Conservation (phyloP, 139 green algal species). For the Penium margaritaceum region DNA sequence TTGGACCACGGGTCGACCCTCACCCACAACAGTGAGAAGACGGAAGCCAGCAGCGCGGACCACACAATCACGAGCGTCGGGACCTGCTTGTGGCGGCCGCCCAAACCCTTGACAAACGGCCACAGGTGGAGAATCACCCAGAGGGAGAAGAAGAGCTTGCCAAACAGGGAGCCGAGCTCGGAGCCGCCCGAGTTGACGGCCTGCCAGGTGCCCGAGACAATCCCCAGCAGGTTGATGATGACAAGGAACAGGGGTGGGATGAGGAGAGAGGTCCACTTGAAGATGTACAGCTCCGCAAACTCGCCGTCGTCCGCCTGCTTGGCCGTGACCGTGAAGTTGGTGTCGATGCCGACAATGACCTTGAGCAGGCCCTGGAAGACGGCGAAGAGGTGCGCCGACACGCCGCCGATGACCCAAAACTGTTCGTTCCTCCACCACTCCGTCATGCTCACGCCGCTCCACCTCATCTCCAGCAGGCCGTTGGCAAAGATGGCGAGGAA, state of each 20-base stretch:
- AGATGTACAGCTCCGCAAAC: constrained; percentile 39
- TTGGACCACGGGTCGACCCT: constrained; percentile 20
- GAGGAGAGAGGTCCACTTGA: constrained; percentile 36
- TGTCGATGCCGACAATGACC: constrained; percentile 40
- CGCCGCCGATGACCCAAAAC: constrained; percentile 44
- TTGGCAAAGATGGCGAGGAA: constrained; percentile 42
- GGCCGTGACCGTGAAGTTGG: constrained; percentile 39
- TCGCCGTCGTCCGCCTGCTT: constrained; percentile 30
- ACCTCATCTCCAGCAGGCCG: constrained; percentile 38
- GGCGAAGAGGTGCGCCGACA: constrained; percentile 22
- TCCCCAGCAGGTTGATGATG: constrained; percentile 37
- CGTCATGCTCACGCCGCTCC: constrained; percentile 35
- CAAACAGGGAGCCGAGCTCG: constrained; percentile 28
- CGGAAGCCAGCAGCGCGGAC: constrained; percentile 25
- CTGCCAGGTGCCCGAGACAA: constrained; percentile 21
- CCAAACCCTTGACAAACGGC: constrained; percentile 40
- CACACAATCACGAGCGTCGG: constrained; percentile 29
- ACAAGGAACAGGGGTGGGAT: constrained; percentile 24
- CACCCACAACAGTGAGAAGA: constrained; percentile 31
- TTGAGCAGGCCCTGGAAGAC: constrained; percentile 41
- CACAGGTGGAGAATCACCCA: constrained; percentile 42
- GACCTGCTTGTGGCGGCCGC: constrained; percentile 13
- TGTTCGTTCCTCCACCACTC: constrained; percentile 47
- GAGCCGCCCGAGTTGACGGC: constrained; percentile 15
- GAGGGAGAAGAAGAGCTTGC: constrained; percentile 41